Base-by-base conservation (phyloP, 169 alveolate genomes). In the Plasmodium berghei region DNA sequence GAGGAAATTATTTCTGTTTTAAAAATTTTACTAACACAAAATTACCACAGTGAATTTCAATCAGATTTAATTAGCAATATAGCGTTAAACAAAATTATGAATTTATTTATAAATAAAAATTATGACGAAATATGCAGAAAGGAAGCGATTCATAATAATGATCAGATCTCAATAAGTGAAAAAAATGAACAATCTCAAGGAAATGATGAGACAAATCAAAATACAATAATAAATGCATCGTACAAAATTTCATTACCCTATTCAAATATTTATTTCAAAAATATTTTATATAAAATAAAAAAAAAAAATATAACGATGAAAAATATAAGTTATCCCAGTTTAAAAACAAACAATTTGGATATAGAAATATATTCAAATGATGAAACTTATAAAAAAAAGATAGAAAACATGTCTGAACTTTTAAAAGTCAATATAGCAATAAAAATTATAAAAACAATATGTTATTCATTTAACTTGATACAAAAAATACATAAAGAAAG, bases 401-500 rank as follows among this genome's bases (percentile, higher is more conserved):
- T 80, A 61, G 49, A 80, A 48, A 56, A 67, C 6, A 80, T 28
- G n/a, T 80, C 72, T 67, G 85, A 80, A 46, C 67, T 46, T 9
- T 71, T 80, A 59, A 80, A 80, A 67, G 46, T 80, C 54, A 71
- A 80, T 18, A 20, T 80, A 12, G 24, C 70, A 9, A 46, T 71
- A 10, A 52, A 80, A 80, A 80, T 80, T 42, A 67, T 80, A 46
- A 80, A 67, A 45, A 28, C 64, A 9, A 80, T 80, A 22, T 66
- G 77, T 42, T 80, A 80, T 26, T 16, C 72, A 46, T 71, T 80
- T 9, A 80, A 80, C 55, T 42, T 80, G 45, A 46, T 80, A 22
- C 90, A 80, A 67, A 80, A 46, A 56, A 56, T 67, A 24, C 28
- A 66, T 28, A 80, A 80, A 61, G 80, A 80, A 22, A 80, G 69